A percentile compares a stretch with the other conserved stretches of the same genome.
Conservation (phyloP, 1,284 basidiomycete genomes). For the Puccinia horiana region DNA sequence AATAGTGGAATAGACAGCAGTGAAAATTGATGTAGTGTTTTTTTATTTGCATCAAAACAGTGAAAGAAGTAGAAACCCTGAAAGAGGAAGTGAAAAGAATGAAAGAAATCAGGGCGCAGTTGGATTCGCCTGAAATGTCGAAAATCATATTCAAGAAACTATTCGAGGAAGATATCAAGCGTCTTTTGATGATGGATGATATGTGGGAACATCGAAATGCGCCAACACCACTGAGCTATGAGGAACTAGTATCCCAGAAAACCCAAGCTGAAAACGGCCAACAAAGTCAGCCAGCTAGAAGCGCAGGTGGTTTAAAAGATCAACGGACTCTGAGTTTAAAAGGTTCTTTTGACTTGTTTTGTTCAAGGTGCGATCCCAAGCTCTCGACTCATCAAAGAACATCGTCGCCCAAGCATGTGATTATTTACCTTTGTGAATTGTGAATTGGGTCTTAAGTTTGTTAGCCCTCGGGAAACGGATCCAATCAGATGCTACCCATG, state of each 20-base stretch:
- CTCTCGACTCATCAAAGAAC: slow-evolving; percentile 64
- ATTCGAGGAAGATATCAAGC: slow-evolving; percentile 82
- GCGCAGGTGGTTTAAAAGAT: slow-evolving; percentile 31
- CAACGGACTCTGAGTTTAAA: slow-evolving; percentile 31
- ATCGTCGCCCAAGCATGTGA: slow-evolving; percentile 60
- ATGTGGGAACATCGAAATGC: slow-evolving; percentile 91
- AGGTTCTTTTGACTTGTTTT: slow-evolving; percentile 43
- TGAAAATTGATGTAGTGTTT: not conserved
- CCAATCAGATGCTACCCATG: slow-evolving; percentile 68
- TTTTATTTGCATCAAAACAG: slow-evolving; percentile 60
- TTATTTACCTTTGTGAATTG: slow-evolving; percentile 25
- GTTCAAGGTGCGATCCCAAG: slow-evolving; percentile 35
- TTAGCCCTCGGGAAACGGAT: slow-evolving; percentile 75
- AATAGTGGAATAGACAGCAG: not conserved
- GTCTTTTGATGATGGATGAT: slow-evolving; percentile 89
- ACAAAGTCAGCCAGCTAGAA: not conserved
- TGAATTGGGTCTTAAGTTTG: slow-evolving; percentile 63
- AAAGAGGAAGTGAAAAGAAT: slow-evolving; percentile 88
- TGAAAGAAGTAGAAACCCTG: slow-evolving; percentile 83
- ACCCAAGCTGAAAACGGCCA: slow-evolving; percentile 57
- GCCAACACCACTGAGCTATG: slow-evolving; percentile 80
- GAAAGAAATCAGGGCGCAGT: slow-evolving; percentile 68
- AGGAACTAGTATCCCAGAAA: slow-evolving; percentile 70
- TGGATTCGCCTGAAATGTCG: slow-evolving; percentile 65
- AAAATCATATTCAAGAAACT: slow-evolving; percentile 84